Conservation (phyloP, 23 red algal genomes). For the Gracilariopsis chorda region DNA sequence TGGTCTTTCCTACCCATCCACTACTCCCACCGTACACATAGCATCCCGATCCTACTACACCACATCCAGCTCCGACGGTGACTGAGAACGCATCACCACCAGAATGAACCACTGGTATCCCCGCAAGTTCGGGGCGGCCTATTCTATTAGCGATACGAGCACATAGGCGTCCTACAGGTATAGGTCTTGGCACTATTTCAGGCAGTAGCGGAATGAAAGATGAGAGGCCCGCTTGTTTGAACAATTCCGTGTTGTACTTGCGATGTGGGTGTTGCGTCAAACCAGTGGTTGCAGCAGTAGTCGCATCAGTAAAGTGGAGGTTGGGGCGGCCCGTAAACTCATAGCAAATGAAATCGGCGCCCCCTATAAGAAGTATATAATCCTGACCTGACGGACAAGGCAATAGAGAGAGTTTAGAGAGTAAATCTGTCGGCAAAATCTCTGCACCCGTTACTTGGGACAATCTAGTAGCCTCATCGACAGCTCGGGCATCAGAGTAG, state of each 20-base stretch:
- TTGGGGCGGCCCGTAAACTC: conserved; percentile 7
- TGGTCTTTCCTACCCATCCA: conserved; percentile 39
- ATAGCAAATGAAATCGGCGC: conserved; percentile 36
- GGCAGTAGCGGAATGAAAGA: conserved; percentile 21
- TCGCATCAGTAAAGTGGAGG: conserved; percentile 38
- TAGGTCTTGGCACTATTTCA: conserved; percentile 33
- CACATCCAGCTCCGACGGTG: conserved; percentile 52
- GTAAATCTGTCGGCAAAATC: conserved; percentile 16
- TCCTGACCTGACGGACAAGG: background rate
- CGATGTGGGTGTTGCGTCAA: conserved; percentile 29
- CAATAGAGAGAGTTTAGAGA: conserved; percentile 42
- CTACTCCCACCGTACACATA: conserved; percentile 52
- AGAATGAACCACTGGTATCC: conserved; percentile 48
- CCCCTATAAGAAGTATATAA: conserved; percentile 46
- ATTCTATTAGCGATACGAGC: conserved; percentile 1
- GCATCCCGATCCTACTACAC: background rate
- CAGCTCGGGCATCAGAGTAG: conserved; percentile 47
- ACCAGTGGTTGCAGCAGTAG: conserved; percentile 44
- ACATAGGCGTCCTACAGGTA: conserved; percentile 28
- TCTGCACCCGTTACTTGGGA: background rate
- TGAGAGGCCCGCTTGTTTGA: background rate
- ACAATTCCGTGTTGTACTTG: conserved; percentile 11
- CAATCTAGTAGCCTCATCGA: conserved; percentile 8
- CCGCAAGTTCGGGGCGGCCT: conserved; percentile 9
- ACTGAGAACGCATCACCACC: conserved; percentile 47